Evolutionary conservation across 352 stramenopile species (phyloP).

Genomic region (Saprolegnia parasitica): DNA sequence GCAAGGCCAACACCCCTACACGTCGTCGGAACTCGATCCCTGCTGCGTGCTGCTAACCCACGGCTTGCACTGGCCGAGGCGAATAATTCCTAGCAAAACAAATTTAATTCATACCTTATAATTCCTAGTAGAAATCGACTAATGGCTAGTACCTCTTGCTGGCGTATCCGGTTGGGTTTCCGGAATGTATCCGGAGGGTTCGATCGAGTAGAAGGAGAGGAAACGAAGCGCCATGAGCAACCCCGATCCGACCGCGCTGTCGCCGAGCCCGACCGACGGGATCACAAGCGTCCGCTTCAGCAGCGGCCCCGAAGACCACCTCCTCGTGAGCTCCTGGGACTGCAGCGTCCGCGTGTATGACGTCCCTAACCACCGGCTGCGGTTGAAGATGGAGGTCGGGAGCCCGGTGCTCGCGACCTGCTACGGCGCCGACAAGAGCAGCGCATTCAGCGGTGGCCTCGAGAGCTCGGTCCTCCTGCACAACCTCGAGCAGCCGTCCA

Average conservation of each 20-base stretch:
- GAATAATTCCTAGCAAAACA: no score
- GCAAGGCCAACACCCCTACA: no score
- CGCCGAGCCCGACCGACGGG: conserved; percentile 73
- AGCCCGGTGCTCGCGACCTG: conserved; percentile 62
- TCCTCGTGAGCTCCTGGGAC: conserved; percentile 82
- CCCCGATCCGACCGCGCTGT: conserved; percentile 48
- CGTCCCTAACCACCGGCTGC: conserved; percentile 36
- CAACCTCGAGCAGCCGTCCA: conserved; percentile 42
- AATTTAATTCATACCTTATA: no score
- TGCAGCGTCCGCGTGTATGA: conserved; percentile 63
- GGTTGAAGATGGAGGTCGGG: conserved; percentile 61
- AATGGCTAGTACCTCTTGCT: no score
- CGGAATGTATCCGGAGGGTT: neutral
- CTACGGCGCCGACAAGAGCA: conserved; percentile 51
- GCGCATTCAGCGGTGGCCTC: conserved; percentile 70
- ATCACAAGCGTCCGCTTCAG: conserved; percentile 81
- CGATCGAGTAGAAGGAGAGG: neutral
- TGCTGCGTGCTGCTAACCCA: no score
- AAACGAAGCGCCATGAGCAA: conserved; percentile 18
- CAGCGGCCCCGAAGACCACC: conserved; percentile 37
- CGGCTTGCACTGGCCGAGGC: no score
- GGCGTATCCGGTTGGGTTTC: neutral
- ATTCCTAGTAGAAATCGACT: no score
- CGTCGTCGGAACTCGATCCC: no score
- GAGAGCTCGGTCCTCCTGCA: conserved; percentile 58